Percentiles rank a stretch among this genome's conserved stretches.
Conservation (phyloP, 2,329 filamentous ascomycete genomes). For the Microsporum ferrugineum region DNA sequence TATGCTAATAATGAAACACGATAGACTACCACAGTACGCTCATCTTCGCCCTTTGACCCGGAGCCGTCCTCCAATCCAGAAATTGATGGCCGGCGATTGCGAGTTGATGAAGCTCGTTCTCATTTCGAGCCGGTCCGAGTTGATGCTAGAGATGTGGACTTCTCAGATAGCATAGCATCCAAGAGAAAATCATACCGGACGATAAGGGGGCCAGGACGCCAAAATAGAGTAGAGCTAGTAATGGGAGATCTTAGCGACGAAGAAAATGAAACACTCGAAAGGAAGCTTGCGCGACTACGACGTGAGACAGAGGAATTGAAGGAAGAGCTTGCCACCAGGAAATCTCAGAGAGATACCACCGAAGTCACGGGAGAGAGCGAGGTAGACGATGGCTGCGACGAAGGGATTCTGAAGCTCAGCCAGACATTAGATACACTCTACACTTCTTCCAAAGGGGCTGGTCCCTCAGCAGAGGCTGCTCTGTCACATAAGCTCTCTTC, state of each 20-base stretch:
- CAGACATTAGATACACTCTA: slow-evolving; percentile 57
- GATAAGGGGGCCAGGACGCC: slow-evolving; percentile 54
- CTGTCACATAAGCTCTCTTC: slow-evolving; percentile 26
- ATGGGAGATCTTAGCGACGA: slow-evolving; percentile 65
- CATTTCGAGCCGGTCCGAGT: slow-evolving; percentile 66
- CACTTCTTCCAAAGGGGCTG: slow-evolving; percentile 21
- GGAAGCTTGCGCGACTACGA: slow-evolving; percentile 69
- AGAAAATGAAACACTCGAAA: slow-evolving; percentile 65
- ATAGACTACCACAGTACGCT: slow-evolving; percentile 45
- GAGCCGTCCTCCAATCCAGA: slow-evolving; percentile 42
- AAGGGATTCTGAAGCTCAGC: slow-evolving; percentile 57
- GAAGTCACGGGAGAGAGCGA: slow-evolving; percentile 31
- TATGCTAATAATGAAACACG: neutral
- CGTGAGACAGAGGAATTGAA: slow-evolving; percentile 70
- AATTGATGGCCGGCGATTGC: slow-evolving; percentile 66
- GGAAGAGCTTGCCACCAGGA: slow-evolving; percentile 34
- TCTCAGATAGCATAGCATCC: slow-evolving; percentile 74
- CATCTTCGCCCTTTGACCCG: slow-evolving; percentile 47
- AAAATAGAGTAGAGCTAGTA: slow-evolving; percentile 43
- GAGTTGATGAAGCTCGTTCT: slow-evolving; percentile 65
- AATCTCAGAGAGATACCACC: slow-evolving; percentile 46
- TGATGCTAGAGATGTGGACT: slow-evolving; percentile 68
- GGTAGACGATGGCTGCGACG: slow-evolving; percentile 35
- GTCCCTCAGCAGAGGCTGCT: slow-evolving; percentile 24
- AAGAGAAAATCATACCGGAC: slow-evolving; percentile 77